Base-by-base conservation (phyloP, 192 early-diverging fungal species). In the Dimargaris cristalligena region DNA sequence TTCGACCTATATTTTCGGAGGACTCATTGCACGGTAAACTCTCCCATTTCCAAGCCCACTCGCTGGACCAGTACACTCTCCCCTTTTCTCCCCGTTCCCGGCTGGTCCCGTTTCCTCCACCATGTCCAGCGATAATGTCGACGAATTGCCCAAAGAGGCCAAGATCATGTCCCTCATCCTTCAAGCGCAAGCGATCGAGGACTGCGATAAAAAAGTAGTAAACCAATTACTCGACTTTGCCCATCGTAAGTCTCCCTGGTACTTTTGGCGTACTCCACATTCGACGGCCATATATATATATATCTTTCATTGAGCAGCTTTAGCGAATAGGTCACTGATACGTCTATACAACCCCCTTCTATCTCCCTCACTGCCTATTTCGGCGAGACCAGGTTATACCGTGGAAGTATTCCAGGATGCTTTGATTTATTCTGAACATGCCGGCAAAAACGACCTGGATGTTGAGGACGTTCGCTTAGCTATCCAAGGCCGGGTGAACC, bases 221-320 rank as follows among this genome's bases (percentile, higher is more conserved):
- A 87, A 89, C 54, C 91, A 91, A 62, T 65, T 96, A 46, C 75
- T 95, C 18, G 93, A 99, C 72, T 94, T 95, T 70, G 81, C 88
- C 44, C 87, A 96, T 72, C 70, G 89, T 89, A 74, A 45, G 74
- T 67, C 4, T 22, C 45, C 33, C 32, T 29, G 26, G 44, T 33
- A 14, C n/a, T n/a, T n/a, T n/a, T n/a, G n/a, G n/a, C n/a, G n/a
- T n/a, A n/a, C n/a, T n/a, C n/a, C n/a, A n/a, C n/a, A n/a, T n/a
- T n/a, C n/a, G n/a, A n/a, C n/a, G n/a, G n/a, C n/a, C n/a, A n/a
- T n/a, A n/a, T n/a, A n/a, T n/a, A n/a, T n/a, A n/a, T n/a, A n/a
- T n/a, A n/a, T n/a, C n/a, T n/a, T n/a, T n/a, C n/a, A n/a, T n/a
- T n/a, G n/a, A n/a, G n/a, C n/a, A n/a, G n/a, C n/a, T n/a, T n/a